Evolutionary conservation across 371 early-diverging fungal genomes (phyloP).

Genomic region (Syncephalis plumigaleata): DNA sequence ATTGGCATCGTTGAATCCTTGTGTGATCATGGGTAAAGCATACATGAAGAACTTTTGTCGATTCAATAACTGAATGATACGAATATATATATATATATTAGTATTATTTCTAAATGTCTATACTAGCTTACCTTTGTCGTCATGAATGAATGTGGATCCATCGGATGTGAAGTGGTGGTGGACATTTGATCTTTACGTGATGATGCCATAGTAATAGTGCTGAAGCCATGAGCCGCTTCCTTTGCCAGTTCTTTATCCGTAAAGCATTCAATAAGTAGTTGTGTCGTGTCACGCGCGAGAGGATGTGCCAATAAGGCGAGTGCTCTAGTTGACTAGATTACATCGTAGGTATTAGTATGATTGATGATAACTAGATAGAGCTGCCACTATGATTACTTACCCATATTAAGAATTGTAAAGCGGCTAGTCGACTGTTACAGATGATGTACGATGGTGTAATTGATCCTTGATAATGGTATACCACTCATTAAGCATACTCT

Average conservation of each 20-base stretch:
- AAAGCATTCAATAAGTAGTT: constrained; percentile 35
- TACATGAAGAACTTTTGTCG: constrained; percentile 68
- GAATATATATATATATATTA: not conserved
- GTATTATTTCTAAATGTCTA: not conserved
- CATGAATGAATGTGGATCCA: too few species aligned
- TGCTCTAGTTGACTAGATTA: constrained; percentile 38
- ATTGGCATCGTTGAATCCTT: constrained; percentile 29
- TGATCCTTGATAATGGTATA: too few species aligned
- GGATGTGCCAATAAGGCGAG: constrained; percentile 30
- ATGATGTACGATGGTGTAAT: too few species aligned
- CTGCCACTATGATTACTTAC: not conserved
- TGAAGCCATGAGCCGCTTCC: constrained; percentile 44
- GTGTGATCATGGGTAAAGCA: constrained; percentile 46
- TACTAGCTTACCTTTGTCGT: too few species aligned
- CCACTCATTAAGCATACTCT: too few species aligned
- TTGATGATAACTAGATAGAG: constrained; percentile 10
- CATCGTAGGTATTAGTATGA: too few species aligned
- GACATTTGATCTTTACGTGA: constrained; percentile 4
- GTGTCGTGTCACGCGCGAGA: constrained; percentile 30
- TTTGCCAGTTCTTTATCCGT: constrained; percentile 18
- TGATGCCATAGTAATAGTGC: constrained; percentile 39
- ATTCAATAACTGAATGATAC: constrained; percentile 35
- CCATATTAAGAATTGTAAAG: not conserved
- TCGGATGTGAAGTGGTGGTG: too few species aligned
- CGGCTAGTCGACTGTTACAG: not conserved